These are phyloP conservation scores for Coffea eugenioides DNA, from an alignment of 257 asterid genomes.

Conservation along the genomic window DNA sequence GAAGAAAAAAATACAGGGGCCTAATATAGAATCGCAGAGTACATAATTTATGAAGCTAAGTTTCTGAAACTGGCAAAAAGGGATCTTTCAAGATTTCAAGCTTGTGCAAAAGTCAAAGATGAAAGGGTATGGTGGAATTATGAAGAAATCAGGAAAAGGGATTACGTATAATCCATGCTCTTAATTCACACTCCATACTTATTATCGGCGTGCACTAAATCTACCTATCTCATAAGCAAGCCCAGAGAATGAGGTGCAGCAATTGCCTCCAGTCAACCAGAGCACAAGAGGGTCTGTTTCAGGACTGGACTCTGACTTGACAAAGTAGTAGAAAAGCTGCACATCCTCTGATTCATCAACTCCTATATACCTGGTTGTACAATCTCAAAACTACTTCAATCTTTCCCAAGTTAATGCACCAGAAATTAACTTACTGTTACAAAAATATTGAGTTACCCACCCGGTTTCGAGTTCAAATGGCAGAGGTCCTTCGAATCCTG, in stretches of 20 bases:
- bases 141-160: background rate
- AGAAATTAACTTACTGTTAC: background rate
- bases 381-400: background rate
- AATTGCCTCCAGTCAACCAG: constrained; percentile 28
- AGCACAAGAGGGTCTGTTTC: constrained; percentile 23
- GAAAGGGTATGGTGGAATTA: background rate
- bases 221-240: constrained; percentile 22
- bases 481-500: constrained; percentile 29
- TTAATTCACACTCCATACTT: background rate
- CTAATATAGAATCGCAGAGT: no score
- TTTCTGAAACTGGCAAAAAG: no score
- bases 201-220: no score
- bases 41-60: no score
- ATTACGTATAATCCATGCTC: background rate
- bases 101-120: no score
- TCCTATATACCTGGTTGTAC: constrained; percentile 19
- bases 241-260: constrained; percentile 19
- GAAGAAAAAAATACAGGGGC: no score
- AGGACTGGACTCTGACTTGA: constrained; percentile 19
- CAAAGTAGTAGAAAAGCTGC: constrained; percentile 26
- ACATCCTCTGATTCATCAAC: constrained; percentile 26
- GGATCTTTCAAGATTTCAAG: no score
- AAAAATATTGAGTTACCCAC: constrained; percentile 25
- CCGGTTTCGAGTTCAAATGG: constrained; percentile 32
- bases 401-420: background rate